A percentile compares a stretch with the other conserved stretches of the same genome.
Conservation (phyloP, 768 basidiomycete genomes). For the Symmetrospora coprosmae region DNA sequence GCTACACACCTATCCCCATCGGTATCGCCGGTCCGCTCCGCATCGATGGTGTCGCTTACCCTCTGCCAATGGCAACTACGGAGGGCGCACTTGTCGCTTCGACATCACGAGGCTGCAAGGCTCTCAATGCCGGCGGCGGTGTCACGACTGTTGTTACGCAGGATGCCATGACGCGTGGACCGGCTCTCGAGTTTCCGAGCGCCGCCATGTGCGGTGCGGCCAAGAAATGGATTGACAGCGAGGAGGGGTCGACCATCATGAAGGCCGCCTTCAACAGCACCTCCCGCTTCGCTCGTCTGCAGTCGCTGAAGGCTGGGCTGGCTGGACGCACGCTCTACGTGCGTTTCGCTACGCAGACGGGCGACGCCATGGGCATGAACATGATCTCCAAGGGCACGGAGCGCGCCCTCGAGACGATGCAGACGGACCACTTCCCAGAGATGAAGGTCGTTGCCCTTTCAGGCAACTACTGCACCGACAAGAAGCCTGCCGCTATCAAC, state of each 20-base stretch:
- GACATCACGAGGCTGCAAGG: slow-evolving; percentile 92
- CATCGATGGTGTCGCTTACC: slow-evolving; percentile 67
- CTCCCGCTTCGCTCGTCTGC: slow-evolving; percentile 76
- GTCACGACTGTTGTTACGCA: slow-evolving; percentile 81
- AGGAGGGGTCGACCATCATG: slow-evolving; percentile 60
- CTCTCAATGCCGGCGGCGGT: slow-evolving; percentile 87
- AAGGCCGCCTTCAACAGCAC: slow-evolving; percentile 85
- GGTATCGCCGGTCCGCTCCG: slow-evolving; percentile 91
- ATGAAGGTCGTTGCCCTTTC: slow-evolving; percentile 83
- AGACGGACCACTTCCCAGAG: slow-evolving; percentile 66
- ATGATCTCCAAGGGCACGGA: slow-evolving; percentile 99
- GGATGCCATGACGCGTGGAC: slow-evolving; percentile 96
- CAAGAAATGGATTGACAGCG: slow-evolving; percentile 71
- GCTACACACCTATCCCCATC: slow-evolving; percentile 88
- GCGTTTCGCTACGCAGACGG: slow-evolving; percentile 83
- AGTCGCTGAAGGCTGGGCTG: slow-evolving; percentile 69
- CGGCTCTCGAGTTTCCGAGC: slow-evolving; percentile 88
- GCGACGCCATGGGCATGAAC: slow-evolving; percentile 99
- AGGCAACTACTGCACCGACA: slow-evolving; percentile 98
- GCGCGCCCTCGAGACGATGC: slow-evolving; percentile 63
- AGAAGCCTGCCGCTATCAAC: slow-evolving; percentile 98
- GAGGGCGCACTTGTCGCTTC: slow-evolving; percentile 97
- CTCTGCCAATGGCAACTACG: slow-evolving; percentile 99
- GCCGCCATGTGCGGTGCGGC: slow-evolving; percentile 66
- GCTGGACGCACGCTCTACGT: slow-evolving; percentile 88